A percentile compares a stretch with the other conserved stretches of the same genome.
These are phyloP conservation scores for Calonectria leucothoes DNA, from an alignment of 2,329 filamentous ascomycete genomes.

Conservation along the genomic window DNA sequence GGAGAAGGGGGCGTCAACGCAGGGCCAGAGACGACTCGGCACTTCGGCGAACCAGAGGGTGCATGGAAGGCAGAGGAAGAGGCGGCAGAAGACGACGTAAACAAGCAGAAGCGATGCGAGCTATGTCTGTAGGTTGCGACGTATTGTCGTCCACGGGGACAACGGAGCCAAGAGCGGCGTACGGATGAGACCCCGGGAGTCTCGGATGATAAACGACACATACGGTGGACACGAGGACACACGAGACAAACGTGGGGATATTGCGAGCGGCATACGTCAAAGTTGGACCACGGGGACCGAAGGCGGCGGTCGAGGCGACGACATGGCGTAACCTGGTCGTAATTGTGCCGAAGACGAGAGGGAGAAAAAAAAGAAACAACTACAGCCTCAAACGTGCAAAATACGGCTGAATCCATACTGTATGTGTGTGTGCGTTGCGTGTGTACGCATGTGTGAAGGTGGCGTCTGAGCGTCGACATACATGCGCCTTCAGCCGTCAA, in stretches of 20 bases:
- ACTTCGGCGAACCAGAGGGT: constrained; percentile 15
- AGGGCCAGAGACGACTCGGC: constrained; percentile 4
- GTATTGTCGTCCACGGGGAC: neutral
- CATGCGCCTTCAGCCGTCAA: neutral
- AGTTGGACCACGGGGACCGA: neutral
- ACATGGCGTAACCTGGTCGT: neutral
- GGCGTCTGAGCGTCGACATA: neutral
- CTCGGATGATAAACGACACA: neutral
- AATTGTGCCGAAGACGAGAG: neutral
- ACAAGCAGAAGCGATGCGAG: neutral
- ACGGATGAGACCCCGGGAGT: neutral
- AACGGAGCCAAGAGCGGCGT: neutral
- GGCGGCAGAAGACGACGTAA: neutral
- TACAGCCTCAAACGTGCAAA: neutral
- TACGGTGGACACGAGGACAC: neutral
- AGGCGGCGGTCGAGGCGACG: neutral
- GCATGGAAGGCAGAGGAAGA: constrained; percentile 3
- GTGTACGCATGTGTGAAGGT: neutral
- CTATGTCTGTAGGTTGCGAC: neutral
- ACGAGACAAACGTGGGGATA: neutral
- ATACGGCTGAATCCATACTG: neutral
- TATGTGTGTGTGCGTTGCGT: neutral
- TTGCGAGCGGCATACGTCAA: neutral
- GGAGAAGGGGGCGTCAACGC: neutral
- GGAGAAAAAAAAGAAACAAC: neutral